Conservation (phyloP, 2,329 filamentous ascomycete genomes). For the Clarireedia monteithiana region DNA sequence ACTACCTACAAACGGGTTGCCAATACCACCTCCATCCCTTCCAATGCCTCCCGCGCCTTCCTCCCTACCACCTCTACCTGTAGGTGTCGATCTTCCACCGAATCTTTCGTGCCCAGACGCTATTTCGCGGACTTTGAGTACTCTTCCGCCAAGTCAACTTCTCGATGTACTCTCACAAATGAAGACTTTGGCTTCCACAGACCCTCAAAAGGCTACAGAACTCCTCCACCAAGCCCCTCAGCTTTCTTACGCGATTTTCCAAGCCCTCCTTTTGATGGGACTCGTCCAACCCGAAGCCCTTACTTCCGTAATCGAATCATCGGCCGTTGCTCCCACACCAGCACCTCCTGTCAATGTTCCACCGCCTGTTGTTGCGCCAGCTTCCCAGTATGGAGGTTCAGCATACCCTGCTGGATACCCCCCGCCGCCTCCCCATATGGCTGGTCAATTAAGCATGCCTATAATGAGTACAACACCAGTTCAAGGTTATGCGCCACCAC, state of each 20-base stretch:
- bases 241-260: conserved; percentile 89
- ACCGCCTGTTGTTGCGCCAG: conserved; percentile 23
- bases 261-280: conserved; percentile 85
- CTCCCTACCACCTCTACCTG: conserved; percentile 70
- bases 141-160: conserved; percentile 78
- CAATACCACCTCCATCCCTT: conserved; percentile 20
- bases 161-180: conserved; percentile 91
- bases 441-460: conserved; percentile 31
- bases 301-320: conserved; percentile 65
- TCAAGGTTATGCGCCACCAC: conserved; percentile 31
- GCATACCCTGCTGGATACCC: conserved; percentile 31
- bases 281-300: conserved; percentile 82
- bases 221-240: conserved; percentile 85
- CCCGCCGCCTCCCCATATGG: conserved; percentile 33
- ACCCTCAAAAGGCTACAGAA: conserved; percentile 77
- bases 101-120: conserved; percentile 81
- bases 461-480: conserved; percentile 37
- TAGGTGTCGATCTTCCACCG: conserved; percentile 75
- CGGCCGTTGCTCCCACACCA: conserved; percentile 36
- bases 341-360: conserved; percentile 29
- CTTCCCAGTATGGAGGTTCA: conserved; percentile 27
- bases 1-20: conserved; percentile 15
- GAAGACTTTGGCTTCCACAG: conserved; percentile 77
- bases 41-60: conserved; percentile 27
- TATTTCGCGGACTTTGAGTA: conserved; percentile 84